phyloP scores from a whole-genome alignment of 108 stramenopile genomes.

The Mayamaea pseudoterrestris region DNA sequence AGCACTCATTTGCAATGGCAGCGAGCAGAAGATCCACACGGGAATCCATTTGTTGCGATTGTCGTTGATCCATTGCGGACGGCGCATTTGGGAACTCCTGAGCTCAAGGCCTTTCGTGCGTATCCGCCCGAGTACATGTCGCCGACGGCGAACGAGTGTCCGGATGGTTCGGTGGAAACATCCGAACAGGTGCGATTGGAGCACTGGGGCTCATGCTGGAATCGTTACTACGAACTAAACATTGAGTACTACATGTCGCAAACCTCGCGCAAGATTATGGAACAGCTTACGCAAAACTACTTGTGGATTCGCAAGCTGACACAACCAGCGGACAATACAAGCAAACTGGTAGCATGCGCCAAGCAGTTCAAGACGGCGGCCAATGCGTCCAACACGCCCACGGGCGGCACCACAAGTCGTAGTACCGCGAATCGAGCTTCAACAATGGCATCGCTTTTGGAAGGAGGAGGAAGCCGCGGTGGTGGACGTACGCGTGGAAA shows the following conservation, averaged over 20 bases:
- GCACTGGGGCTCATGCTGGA: conserved; percentile 95
- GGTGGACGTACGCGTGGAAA: not conserved
- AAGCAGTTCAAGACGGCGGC: conserved; percentile 2
- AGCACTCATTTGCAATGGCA: conserved; percentile 95
- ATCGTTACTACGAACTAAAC: conserved; percentile 84
- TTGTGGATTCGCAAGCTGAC: conserved; percentile 79
- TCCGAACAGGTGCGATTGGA: conserved; percentile 68
- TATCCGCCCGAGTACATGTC: conserved; percentile 86
- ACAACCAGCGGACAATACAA: not conserved
- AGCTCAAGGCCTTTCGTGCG: conserved; percentile 93
- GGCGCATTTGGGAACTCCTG: conserved; percentile 50
- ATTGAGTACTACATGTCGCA: conserved; percentile 80
- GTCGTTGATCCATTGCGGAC: conserved; percentile 87
- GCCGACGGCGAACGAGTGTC: conserved; percentile 58
- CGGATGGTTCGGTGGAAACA: conserved; percentile 72
- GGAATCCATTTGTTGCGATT: conserved; percentile 94
- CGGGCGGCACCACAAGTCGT: not conserved
- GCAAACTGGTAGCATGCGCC: not conserved
- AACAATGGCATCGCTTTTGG: not conserved
- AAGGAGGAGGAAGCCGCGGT: not conserved
- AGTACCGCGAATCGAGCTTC: not conserved
- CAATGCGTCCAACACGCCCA: not conserved
- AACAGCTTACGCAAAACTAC: conserved; percentile 69
- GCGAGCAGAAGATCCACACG: conserved; percentile 89
- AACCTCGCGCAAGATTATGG: conserved; percentile 37